Base-by-base conservation (phyloP, 2,329 filamentous ascomycete species). In the Hansfordia pulvinata region DNA sequence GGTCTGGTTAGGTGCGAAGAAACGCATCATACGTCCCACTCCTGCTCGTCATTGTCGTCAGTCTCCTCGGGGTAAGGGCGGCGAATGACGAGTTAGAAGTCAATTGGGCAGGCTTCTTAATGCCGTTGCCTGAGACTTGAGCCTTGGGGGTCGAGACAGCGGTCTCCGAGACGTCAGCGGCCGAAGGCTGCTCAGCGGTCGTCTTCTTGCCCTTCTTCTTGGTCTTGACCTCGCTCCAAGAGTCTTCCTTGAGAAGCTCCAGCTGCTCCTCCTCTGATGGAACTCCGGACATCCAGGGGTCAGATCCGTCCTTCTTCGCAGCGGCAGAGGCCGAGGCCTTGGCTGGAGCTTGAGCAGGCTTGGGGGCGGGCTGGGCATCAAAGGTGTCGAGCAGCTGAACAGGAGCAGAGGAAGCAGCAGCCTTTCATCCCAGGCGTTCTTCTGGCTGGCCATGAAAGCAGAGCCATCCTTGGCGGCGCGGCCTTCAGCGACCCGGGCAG, bases 381-480 rank as follows among this genome's bases (percentile, higher is more conserved):
- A 63, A 64, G 4, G 71, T 76, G 42, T 76, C 71, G 4, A 76
- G 56, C 4, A 69, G 62, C 34, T 69, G 56, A 32, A 62, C 45
- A 5, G n/a, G n/a, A n/a, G n/a, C n/a, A n/a, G n/a, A n/a, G n/a
- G n/a, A n/a, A n/a, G n/a, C n/a, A n/a, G n/a, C n/a, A n/a, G n/a
- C n/a, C n/a, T n/a, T n/a, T n/a, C 49, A 20, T 41, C 46, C 54
- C 56, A 60, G 15, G 50, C 50, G 27, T 56, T 59, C 30, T 49
- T 41, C 28, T 53, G 45, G 27, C 50, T 46, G 6, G 64, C 59
- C 47, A 60, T 56, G 46, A 68, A 76, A 31, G 60, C 50, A 10
- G 69, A 73, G 22, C 86, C 85, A 40, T 90, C 86, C 62, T 83
- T 84, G 29, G 83, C 80, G 23, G 82, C 64, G 39, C 81, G 73